Base-by-base conservation (phyloP, 352 stramenopile genomes). In the Aphanomyces euteiches region DNA sequence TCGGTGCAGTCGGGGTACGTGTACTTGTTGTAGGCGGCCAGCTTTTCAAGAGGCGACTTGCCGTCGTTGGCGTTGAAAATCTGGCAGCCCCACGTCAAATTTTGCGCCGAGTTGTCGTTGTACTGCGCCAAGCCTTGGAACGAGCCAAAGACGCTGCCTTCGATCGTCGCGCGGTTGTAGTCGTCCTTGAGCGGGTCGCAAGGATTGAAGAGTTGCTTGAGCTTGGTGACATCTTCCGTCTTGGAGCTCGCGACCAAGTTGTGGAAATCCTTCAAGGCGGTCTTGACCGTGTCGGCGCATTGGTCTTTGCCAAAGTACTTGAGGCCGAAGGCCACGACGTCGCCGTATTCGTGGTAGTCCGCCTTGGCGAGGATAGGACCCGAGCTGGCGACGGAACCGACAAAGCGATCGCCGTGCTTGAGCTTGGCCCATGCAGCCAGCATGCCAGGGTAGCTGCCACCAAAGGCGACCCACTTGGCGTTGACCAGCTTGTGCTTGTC, bases 371-470 rank as follows among this genome's bases (percentile, higher is more conserved):
- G 73, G 15, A 93, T 47, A 8, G 88, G 86, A 57, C 93, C 93
- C 34, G 83, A 83, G 19, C 90, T 75, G 39, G 83, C 50, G 3
- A 66, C 28, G 13, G 63, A 37, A 13, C 63, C 63, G 3, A 10
- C 45, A 2, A 69, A 69, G 19, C 50, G 50, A 8, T 43, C 57
- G 3, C 43, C 21, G 54, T 47, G 47, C 53, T 10, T 45, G 17
- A 57, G 40, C 66, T 73, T 85, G 70, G 89, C 91, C 86, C 85
- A 96, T 15, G 84, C 82, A 0, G 85, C 80, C 17, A 96, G 72
- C 5, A 86, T 87, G 37, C 89, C 89, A 7, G 88, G 84, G 68
- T 96, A 96, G 17, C 85, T 94, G 0, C 89, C 88, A 50, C 89
- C 89, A 53, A 96, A 78, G 0, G 83, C 81, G 63, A 96, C 77